Evolutionary conservation across 441 rosid species (phyloP), one percentile per base, ranked within the genome.

Genomic region (Croton laevigatus): DNA sequence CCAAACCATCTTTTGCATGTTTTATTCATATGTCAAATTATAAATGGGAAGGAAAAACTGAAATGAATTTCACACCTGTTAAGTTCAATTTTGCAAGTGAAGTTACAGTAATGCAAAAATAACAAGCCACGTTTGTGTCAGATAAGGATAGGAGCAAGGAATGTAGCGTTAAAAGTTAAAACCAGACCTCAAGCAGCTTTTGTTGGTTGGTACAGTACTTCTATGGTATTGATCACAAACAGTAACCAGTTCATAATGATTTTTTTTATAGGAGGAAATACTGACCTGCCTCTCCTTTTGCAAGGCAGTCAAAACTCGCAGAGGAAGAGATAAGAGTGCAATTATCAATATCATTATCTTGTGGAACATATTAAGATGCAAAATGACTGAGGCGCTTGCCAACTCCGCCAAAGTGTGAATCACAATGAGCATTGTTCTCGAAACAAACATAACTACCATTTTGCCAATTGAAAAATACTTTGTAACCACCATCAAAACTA

Each of bases 201-300:
- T 49, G 53, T 49, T 49, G 1, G 38, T 58, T 27, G 36, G 32
- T 12, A 58, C 40, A 27, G 40, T 27, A 58, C 27, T 58, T 27
- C 36, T 12, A 58, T n/a, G 5, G 32, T 58, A 58, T 58, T 27
- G 62, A 10, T 4, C 62, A 13, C 38, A 23, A 27, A 36, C n/a
- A 11, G 11, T 11, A 45, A 45, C 53, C 13, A 49, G 0, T 49
- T 13, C 16, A 19, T 14, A 49, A 49, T 12, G 53, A 19, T 19
- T 13, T 49, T 49, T 49, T 19, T 7, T 44, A 36, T 6, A 23
- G 36, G 45, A 27, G 11, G 10, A 32, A 64, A 75, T 51, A 85
- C 93, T 45, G 73, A 91, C 98, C 98, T 80, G 78, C 53, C 75
- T 80, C 78, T 91, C 96, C 69, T 88, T 80, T 49, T 80, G 86